Base-by-base conservation (phyloP, 225 moss, liverwort and hornwort species). In the Pleurozium schreberi region DNA sequence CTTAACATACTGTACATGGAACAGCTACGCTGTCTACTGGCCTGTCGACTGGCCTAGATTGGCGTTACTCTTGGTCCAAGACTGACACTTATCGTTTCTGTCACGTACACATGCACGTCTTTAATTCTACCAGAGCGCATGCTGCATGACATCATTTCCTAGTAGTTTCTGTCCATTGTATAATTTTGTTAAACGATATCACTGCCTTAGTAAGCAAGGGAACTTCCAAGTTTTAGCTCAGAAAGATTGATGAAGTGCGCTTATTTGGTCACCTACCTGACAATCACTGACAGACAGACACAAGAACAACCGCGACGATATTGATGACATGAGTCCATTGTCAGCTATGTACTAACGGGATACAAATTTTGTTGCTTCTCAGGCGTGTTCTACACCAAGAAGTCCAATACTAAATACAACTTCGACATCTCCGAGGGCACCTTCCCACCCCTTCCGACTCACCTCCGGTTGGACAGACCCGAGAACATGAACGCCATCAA, bases 321-420 rank as follows among this genome's bases (percentile, higher is more conserved):
- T 75, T 62, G 28, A 60, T 62, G 9, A 10, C 42, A 47, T 80
- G 80, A 42, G 60, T 60, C 20, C 31, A 80, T 58, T 27, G 20
- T 80, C 80, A 43, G 43, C n/a, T 52, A 27, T 58, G 47, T 34
- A 49, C 76, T 77, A 12, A 79, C 18, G n/a, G 13, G 84, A 16
- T n/a, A 25, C 58, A 7, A 19, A 20, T 38, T 86, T 76, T 25
- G 78, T 34, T 86, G 74, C 43, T 36, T 65, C 43, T 34, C 80
- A 88, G 93, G 94, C 38, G 90, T 94, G 61, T 94, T 92, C 43
- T 94, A 94, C 86, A 94, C 94, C 19, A 92, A 94, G 69, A 94
- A 92, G 83, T 36, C 88, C 63, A 87, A 68, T 20, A 45, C 67
- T 4, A 90, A 91, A 66, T 94, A 90, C 88, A 92, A 94, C 86